Percentiles rank a stretch among this genome's conserved stretches.
These are phyloP conservation scores for Cochlearia excelsa DNA, from an alignment of 345 rosid genomes.

Conservation along the genomic window DNA sequence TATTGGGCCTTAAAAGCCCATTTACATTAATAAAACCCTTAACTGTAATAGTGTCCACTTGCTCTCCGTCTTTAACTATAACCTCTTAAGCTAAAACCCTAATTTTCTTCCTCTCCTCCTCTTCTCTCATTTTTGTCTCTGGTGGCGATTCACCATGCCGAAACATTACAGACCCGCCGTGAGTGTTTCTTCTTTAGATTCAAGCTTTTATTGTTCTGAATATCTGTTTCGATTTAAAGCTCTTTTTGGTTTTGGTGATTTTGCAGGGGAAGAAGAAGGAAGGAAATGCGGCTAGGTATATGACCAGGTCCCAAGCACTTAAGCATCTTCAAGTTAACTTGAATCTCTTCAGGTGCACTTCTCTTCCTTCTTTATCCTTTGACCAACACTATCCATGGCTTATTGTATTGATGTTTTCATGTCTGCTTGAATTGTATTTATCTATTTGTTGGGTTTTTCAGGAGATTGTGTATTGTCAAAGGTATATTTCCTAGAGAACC, in stretches of 20 bases:
- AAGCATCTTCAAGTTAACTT: constrained; percentile 76
- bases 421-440: neutral
- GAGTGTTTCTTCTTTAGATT: constrained; percentile 28
- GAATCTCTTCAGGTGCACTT: constrained; percentile 64
- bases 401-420: neutral
- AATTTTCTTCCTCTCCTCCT: neutral
- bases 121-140: constrained; percentile 2
- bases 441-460: constrained; percentile 27
- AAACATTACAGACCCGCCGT: constrained; percentile 91
- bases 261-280: constrained; percentile 92
- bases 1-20: constrained; percentile 16
- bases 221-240: neutral
- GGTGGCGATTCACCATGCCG: constrained; percentile 50
- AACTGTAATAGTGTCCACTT: too few species aligned
- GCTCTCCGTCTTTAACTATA: too few species aligned
- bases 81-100: constrained; percentile 39
- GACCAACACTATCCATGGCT: neutral
- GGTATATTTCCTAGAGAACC: constrained; percentile 92
- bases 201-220: neutral
- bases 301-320: constrained; percentile 84
- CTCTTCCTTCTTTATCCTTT: constrained; percentile 1
- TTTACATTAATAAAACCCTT: too few species aligned
- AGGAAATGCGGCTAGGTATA: constrained; percentile 84
- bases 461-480: constrained; percentile 78
- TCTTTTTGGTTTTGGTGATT: neutral